phyloP scores from a whole-genome alignment of 202 grass and related monocot genomes.

The Schoenoplectus triqueter region DNA sequence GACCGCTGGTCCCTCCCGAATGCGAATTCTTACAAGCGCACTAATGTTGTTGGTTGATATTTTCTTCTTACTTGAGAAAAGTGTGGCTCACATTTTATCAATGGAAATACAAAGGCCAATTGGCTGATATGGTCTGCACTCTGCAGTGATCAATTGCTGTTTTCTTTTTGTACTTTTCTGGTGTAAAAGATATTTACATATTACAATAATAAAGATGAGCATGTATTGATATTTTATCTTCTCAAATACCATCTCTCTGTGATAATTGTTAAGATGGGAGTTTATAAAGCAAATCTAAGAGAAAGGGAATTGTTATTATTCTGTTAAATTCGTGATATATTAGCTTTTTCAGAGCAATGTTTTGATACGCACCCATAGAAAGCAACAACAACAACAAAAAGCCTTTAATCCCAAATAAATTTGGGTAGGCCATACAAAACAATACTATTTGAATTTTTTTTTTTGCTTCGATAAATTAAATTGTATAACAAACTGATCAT shows the following conservation, averaged over 20 bases:
- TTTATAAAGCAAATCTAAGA: background rate
- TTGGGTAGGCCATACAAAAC: too few relatives aligned
- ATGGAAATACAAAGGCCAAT: background rate
- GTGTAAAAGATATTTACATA: background rate
- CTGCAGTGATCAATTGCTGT: background rate
- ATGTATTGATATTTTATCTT: background rate
- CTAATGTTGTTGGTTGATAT: constrained; percentile 4
- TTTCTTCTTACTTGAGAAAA: background rate
- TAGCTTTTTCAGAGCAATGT: background rate
- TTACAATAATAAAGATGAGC: background rate
- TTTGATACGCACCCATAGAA: too few relatives aligned
- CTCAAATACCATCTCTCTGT: background rate
- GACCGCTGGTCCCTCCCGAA: background rate
- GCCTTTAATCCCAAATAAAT: too few relatives aligned
- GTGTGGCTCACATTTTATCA: background rate
- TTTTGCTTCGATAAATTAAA: background rate
- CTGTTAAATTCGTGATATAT: background rate
- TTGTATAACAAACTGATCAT: constrained; percentile 9
- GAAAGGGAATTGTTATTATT: background rate
- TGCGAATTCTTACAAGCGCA: background rate
- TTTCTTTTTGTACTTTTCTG: too few relatives aligned
- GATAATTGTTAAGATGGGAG: background rate
- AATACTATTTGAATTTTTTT: background rate
- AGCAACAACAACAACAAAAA: too few relatives aligned
- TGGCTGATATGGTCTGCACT: background rate